Percentiles rank a stretch among this genome's conserved stretches.
Conservation (phyloP, 176 grass and related monocot genomes). For the Oryza glaberrima region DNA sequence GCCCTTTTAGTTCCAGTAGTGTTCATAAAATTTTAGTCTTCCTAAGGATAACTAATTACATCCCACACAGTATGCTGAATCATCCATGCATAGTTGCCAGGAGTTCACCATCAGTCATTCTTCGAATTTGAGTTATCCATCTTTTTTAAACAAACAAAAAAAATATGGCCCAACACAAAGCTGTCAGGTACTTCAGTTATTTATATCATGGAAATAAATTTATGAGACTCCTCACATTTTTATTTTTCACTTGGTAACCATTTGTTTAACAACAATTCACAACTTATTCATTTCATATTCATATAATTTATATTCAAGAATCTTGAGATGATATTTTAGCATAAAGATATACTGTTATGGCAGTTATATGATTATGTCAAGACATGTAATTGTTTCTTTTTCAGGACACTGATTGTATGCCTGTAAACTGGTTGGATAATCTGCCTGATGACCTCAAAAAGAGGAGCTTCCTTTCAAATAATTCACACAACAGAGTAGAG, state of each 20-base stretch:
- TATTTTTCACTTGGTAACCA: neutral
- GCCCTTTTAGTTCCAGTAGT: neutral
- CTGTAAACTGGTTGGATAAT: conserved; percentile 52
- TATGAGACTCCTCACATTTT: conserved; percentile 9
- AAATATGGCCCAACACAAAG: neutral
- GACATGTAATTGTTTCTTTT: conserved; percentile 33
- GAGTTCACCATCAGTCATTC: neutral
- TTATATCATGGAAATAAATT: neutral
- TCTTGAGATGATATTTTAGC: conserved; percentile 6
- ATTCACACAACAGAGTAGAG: conserved; percentile 20
- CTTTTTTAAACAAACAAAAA: neutral
- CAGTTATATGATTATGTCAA: neutral
- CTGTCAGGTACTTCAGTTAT: neutral
- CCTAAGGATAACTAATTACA: neutral
- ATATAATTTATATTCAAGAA: conserved; percentile 7
- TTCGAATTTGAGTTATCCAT: neutral
- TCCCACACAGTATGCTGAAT: neutral
- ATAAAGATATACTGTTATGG: conserved; percentile 7
- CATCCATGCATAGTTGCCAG: conserved; percentile 7
- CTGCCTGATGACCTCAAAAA: conserved; percentile 47
- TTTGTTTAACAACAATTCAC: neutral
- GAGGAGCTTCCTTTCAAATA: conserved; percentile 35
- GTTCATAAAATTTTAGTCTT: neutral
- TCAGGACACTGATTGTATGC: conserved; percentile 85
- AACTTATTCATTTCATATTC: conserved; percentile 28